phyloP scores from a whole-genome alignment of 2,329 filamentous ascomycete genomes.

The Sarocladium kiliense region DNA sequence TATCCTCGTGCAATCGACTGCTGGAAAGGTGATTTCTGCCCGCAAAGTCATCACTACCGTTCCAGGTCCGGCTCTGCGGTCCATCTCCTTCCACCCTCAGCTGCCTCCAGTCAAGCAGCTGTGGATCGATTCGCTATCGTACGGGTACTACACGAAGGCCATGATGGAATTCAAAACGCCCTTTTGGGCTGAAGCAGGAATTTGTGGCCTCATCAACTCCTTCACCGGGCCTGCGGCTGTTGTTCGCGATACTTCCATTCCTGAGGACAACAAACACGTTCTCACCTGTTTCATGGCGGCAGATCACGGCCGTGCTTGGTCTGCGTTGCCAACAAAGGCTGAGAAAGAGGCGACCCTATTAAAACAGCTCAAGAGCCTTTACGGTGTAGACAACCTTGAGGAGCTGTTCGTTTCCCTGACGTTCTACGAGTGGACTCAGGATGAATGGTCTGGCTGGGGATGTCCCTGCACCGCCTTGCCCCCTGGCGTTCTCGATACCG shows the following conservation, averaged over 20 bases:
- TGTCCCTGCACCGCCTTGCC: slow-evolving; percentile 31
- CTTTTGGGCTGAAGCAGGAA: slow-evolving; percentile 31
- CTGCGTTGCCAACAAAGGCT: too few relatives aligned
- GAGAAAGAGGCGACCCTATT: too few relatives aligned
- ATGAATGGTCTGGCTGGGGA: slow-evolving; percentile 31
- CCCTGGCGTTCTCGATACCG: slow-evolving; percentile 31
- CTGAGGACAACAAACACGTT: slow-evolving; percentile 21
- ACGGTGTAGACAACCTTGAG: slow-evolving; percentile 12
- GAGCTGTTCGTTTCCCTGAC: slow-evolving; percentile 24
- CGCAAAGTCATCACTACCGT: slow-evolving; percentile 43
- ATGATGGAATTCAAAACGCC: slow-evolving; percentile 37
- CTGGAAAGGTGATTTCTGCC: slow-evolving; percentile 25
- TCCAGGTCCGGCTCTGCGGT: slow-evolving; percentile 38
- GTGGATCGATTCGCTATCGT: slow-evolving; percentile 24
- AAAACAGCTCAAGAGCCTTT: slow-evolving; percentile 23
- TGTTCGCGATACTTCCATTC: slow-evolving; percentile 35
- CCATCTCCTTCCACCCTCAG: slow-evolving; percentile 40
- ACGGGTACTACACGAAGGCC: slow-evolving; percentile 47
- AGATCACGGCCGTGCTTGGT: slow-evolving; percentile 27
- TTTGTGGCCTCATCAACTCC: slow-evolving; percentile 40
- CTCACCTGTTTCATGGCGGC: slow-evolving; percentile 37
- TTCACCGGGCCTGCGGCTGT: slow-evolving; percentile 40
- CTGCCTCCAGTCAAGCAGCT: slow-evolving; percentile 36
- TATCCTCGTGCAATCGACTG: slow-evolving; percentile 15
- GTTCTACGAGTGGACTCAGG: slow-evolving; percentile 31